Evolutionary conservation across 805 yeast species (phyloP).

Genomic region (Saccharomyces kudriavzevii): DNA sequence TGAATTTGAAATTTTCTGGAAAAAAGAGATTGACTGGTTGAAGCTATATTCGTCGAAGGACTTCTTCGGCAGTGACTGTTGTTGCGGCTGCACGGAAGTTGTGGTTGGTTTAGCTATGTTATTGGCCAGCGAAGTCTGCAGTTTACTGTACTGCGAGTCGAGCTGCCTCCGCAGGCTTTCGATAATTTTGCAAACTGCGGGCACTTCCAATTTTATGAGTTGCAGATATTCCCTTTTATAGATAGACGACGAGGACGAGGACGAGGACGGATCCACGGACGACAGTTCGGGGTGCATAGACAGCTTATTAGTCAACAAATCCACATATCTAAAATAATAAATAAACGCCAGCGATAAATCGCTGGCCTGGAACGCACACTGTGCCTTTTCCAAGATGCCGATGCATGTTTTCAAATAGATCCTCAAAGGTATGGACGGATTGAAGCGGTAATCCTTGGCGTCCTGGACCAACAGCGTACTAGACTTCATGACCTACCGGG

Average conservation of each 20-base stretch:
- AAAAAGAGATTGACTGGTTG: constrained; percentile 18
- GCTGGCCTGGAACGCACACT: constrained; percentile 26
- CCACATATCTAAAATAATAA: constrained; percentile 51
- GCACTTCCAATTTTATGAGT: constrained; percentile 27
- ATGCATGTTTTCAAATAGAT: constrained; percentile 48
- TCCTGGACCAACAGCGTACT: constrained; percentile 27
- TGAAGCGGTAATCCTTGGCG: constrained; percentile 49
- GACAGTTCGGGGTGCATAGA: constrained; percentile 24
- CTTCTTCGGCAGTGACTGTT: constrained; percentile 12
- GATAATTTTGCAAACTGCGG: constrained; percentile 24
- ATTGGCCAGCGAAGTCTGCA: constrained; percentile 21
- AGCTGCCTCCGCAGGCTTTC: constrained; percentile 23
- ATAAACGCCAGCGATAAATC: constrained; percentile 45
- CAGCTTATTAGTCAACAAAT: constrained; percentile 30
- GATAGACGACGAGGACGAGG: constrained; percentile 1
- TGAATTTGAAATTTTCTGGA: constrained; percentile 3
- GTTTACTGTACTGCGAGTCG: constrained; percentile 15
- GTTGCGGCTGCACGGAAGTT: constrained; percentile 1
- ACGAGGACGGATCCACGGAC: not conserved
- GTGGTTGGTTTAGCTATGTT: constrained; percentile 18
- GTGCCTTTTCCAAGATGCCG: constrained; percentile 39
- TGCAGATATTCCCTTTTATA: constrained; percentile 21
- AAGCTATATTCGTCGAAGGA: constrained; percentile 23
- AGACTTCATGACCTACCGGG: not conserved
- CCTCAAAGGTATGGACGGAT: constrained; percentile 40